These are phyloP conservation scores for Suillus placidus DNA, from an alignment of 768 basidiomycete species.

Conservation along the genomic window DNA sequence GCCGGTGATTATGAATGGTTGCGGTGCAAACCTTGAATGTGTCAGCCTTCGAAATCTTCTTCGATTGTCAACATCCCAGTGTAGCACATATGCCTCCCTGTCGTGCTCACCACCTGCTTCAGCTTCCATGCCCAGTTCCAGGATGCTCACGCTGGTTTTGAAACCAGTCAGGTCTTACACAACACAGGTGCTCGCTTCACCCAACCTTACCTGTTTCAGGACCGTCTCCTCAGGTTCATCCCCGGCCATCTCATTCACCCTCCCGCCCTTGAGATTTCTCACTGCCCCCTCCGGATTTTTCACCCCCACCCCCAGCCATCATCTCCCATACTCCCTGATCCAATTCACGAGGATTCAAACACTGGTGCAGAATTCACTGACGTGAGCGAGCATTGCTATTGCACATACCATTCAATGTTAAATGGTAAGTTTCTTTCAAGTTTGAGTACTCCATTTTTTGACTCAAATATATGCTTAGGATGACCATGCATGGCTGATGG, in stretches of 20 bases:
- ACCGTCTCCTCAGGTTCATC: neutral
- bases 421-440: constrained; percentile 5
- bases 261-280: neutral
- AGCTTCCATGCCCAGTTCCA: neutral
- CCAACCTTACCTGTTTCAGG: neutral
- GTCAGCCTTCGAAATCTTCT: no score
- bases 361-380: neutral
- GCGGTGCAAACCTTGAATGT: no score
- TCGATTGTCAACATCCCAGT: neutral
- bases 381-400: neutral
- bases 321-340: neutral
- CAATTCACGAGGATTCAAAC: neutral
- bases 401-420: neutral
- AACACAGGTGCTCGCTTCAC: neutral
- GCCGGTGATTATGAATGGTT: neutral
- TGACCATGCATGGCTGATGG: constrained; percentile 11
- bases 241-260: no score
- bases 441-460: constrained; percentile 5
- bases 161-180: neutral
- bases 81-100: neutral
- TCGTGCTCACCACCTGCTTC: neutral
- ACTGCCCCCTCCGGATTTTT: neutral
- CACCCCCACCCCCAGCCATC: neutral
- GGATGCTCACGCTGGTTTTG: neutral
- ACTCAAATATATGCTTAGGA: constrained; percentile 1